phyloP scores from a whole-genome alignment of 225 moss, liverwort and hornwort species.

The Bryoerythrophyllum caledonicum region DNA sequence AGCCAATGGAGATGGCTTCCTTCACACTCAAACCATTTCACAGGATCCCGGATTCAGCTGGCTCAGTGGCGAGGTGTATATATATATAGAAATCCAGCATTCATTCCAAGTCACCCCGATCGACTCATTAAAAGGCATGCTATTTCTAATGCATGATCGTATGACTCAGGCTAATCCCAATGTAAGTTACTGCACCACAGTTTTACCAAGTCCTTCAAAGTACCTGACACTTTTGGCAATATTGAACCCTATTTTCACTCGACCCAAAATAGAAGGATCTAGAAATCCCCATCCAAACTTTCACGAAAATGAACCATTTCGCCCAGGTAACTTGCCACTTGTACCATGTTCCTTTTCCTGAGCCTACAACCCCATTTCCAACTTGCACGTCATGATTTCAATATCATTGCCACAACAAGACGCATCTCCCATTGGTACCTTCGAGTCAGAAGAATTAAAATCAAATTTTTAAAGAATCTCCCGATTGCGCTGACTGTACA shows the following conservation, averaged over 20 bases:
- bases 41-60: neutral
- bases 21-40: neutral
- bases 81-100: conserved; percentile 12
- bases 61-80: neutral
- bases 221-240: no score
- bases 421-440: no score
- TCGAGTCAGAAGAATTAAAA: no score
- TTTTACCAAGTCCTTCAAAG: neutral
- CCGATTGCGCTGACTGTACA: no score
- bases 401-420: no score
- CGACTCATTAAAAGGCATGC: neutral
- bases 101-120: neutral
- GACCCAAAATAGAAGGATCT: no score
- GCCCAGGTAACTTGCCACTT: neutral
- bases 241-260: no score
- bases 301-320: neutral
- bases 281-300: neutral
- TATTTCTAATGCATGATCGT: conserved; percentile 3
- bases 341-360: neutral
- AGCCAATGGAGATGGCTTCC: conserved; percentile 9
- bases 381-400: neutral
- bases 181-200: neutral
- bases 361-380: neutral
- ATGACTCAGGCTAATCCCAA: neutral
- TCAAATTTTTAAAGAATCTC: no score